These are phyloP conservation scores for Zopfochytrium polystomum DNA, from an alignment of 371 early-diverging fungal species.

Conservation along the genomic window DNA sequence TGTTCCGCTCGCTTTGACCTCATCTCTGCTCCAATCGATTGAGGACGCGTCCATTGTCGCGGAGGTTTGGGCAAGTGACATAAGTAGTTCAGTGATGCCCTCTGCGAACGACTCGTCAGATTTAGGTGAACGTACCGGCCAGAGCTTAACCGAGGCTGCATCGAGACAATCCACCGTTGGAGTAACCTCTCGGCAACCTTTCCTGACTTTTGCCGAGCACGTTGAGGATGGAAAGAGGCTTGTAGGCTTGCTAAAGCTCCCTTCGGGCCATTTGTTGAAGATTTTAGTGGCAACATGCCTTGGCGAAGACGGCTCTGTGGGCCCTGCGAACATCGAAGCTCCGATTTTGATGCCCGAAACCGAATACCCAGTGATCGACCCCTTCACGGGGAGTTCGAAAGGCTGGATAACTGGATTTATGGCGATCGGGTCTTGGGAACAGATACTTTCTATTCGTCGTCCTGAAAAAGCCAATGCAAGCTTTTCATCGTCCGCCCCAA, in stretches of 20 bases:
- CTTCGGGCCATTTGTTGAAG: constrained; percentile 29
- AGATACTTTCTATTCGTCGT: constrained; percentile 17
- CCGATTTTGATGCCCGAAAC: constrained; percentile 44
- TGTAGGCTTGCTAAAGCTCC: constrained; percentile 35
- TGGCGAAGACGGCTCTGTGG: not conserved
- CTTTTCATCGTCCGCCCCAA: too few species aligned
- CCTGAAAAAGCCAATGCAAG: not conserved
- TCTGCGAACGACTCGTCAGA: not conserved
- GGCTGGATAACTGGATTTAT: constrained; percentile 39
- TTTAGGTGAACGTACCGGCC: not conserved
- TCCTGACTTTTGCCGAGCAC: not conserved
- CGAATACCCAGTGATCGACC: constrained; percentile 42
- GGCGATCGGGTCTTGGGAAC: constrained; percentile 39
- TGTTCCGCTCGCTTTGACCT: constrained; percentile 34
- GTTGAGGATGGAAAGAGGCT: constrained; percentile 14
- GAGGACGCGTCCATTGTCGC: constrained; percentile 29
- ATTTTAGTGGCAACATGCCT: constrained; percentile 10
- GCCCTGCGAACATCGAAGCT: not conserved
- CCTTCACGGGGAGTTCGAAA: constrained; percentile 35
- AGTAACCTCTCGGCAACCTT: constrained; percentile 4
- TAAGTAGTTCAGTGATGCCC: constrained; percentile 1
- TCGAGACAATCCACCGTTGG: too few species aligned
- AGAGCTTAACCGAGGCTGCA: too few species aligned
- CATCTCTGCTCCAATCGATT: constrained; percentile 16
- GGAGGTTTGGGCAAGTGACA: constrained; percentile 36